These are phyloP conservation scores for Eucalyptus cladocalyx DNA, from an alignment of 345 rosid species.

Conservation along the genomic window DNA sequence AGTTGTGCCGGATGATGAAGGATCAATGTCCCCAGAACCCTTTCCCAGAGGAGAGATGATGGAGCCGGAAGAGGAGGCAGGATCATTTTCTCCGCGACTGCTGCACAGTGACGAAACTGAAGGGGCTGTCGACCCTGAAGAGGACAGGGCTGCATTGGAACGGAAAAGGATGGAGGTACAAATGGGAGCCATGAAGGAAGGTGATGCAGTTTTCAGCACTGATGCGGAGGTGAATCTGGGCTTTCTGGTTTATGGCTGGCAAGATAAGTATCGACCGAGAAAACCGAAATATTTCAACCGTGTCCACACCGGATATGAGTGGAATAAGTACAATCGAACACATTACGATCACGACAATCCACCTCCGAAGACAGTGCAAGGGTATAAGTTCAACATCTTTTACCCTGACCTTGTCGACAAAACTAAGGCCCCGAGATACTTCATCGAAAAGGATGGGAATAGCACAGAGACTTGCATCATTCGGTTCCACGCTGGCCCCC, in stretches of 20 bases:
- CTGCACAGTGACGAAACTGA: conserved; percentile 68
- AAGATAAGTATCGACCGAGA: conserved; percentile 88
- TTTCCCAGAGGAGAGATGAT: conserved; percentile 7
- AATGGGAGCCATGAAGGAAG: conserved; percentile 96
- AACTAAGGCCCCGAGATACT: conserved; percentile 65
- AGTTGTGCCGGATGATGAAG: conserved; percentile 6
- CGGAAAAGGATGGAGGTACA: conserved; percentile 41
- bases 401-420: conserved; percentile 89
- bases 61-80: conserved; percentile 48
- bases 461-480: conserved; percentile 72
- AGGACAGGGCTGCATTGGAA: conserved; percentile 73
- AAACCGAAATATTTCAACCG: conserved; percentile 90
- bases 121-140: conserved; percentile 92
- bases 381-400: conserved; percentile 93
- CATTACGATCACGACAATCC: conserved; percentile 95
- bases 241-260: conserved; percentile 95
- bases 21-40: conserved; percentile 54
- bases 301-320: conserved; percentile 87
- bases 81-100: conserved; percentile 80
- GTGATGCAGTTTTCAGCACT: conserved; percentile 77
- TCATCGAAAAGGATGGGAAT: conserved; percentile 70
- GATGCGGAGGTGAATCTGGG: conserved; percentile 86
- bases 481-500: conserved; percentile 86
- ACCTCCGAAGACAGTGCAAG: conserved; percentile 87
- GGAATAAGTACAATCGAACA: conserved; percentile 91